Base-by-base conservation (phyloP, 495 filamentous ascomycete genomes). In the Annulohypoxylon stygium region DNA sequence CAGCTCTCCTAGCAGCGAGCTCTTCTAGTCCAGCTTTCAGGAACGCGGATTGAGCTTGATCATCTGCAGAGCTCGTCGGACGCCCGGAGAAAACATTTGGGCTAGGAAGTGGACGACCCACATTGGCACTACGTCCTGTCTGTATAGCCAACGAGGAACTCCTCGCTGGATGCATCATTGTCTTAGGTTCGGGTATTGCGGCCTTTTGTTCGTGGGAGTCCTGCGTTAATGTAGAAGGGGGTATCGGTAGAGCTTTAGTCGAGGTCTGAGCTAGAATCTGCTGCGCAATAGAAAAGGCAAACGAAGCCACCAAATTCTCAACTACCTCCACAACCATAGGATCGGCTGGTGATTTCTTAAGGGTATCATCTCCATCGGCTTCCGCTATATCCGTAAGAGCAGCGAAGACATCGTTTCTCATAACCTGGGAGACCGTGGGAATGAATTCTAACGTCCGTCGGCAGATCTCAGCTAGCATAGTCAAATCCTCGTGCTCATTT, bases 301-400 rank as follows among this genome's bases (percentile, higher is more conserved):
- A 98, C 0, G 93, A 94, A 4, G 90, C 90, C 8, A 97, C 90
- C 4, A 98, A 76, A 74, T 96, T 94, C 75, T 94, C 92, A 51
- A 96, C 88, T 14, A 93, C 80, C 69, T 89, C 86, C 39, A 76
- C 75, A 3, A 79, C 71, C 0, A 80, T 50, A 12, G 81, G 75
- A 64, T 85, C 82, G 0, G 47, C n/a, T 8, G 50, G 50, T 9
- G 37, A 4, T 3, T 71, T n/a, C 2, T 61, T n/a, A 5, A 9
- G 61, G 2, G 61, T 61, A 36, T 62, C 67, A 23, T 75, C 73
- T 16, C 39, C 71, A 10, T 81, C 77, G 1, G 57, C 68, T 18
- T 76, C 79, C 41, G 69, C 62, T 26, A 65, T 61, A 8, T 80
- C 74, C 5, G 76, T 59, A 33, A 86, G 70, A 9, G 87, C 86